These are phyloP conservation scores for Phytophthora fragariaefolia DNA, from an alignment of 352 stramenopile species.

Conservation along the genomic window DNA sequence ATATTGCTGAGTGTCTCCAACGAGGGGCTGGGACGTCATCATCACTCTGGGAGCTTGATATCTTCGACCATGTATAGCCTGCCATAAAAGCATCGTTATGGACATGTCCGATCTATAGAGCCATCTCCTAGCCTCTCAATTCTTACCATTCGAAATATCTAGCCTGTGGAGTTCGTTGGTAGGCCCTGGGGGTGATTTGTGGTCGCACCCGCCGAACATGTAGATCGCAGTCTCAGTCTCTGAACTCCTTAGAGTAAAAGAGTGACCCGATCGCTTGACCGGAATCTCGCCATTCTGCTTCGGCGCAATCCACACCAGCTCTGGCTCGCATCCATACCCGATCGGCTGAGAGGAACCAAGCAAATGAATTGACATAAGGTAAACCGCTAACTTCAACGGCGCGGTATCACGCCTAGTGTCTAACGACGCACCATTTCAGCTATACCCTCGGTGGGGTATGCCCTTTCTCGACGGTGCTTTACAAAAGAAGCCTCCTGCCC, in stretches of 20 bases:
- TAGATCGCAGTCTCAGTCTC: constrained; percentile 76
- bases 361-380: constrained; percentile 16
- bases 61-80: constrained; percentile 79
- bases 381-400: not conserved
- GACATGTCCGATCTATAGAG: not conserved
- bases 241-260: constrained; percentile 90
- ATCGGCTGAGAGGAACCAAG: constrained; percentile 76
- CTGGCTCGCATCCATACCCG: constrained; percentile 82
- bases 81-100: constrained; percentile 4
- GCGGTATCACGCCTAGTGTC: not conserved
- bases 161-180: constrained; percentile 95
- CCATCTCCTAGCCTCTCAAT: too few species aligned
- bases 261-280: constrained; percentile 95
- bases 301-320: constrained; percentile 89
- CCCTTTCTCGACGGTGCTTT: constrained; percentile 1
- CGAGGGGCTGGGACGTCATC: constrained; percentile 74
- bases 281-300: constrained; percentile 94
- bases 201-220: constrained; percentile 92
- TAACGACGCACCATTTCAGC: constrained; percentile 38
- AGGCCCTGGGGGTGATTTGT: constrained; percentile 91
- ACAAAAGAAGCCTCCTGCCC: constrained; percentile 1
- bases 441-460: constrained; percentile 10
- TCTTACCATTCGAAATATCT: constrained; percentile 85
- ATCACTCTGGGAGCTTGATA: constrained; percentile 41
- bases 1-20: constrained; percentile 86